Base-by-base conservation (phyloP, 1,284 basidiomycete genomes). In the Puccinia polysora region DNA sequence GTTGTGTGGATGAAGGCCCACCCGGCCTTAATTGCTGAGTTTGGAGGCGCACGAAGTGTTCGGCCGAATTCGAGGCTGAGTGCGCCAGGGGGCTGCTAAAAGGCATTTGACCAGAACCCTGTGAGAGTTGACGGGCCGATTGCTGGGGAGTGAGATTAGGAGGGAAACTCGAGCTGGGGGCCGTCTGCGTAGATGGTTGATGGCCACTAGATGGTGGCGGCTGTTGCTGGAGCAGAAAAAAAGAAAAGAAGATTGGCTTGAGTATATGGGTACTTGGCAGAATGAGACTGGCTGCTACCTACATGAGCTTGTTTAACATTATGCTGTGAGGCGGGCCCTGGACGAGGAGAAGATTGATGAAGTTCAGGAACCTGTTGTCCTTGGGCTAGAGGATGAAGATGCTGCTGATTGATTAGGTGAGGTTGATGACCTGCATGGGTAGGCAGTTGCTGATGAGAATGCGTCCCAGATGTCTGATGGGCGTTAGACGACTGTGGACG, bases 81-180 rank as follows among this genome's bases (percentile, higher is more conserved):
- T 52, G 68, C 20, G 45, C 28, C 34, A 47, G 52, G 10, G 68
- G 68, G 55, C 68, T 70, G 18, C 68, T 70, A 32, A 62, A 70
- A 47, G 67, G 67, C 34, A 69, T 47, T 58, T 55, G 53, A 47
- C 34, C 43, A 40, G 14, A 34, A 36, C 45, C 43, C 30, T 59
- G 58, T 8, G 58, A 58, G 30, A 62, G 45, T 34, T 70, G 68
- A 2, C 68, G 38, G 12, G 68, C 28, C 20, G 52, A 58, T 38
- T 70, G 68, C 28, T 70, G 68, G 36, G 68, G 68, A 36, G 68
- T 70, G 28, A 70, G 56, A 34, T 43, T 25, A 10, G 55, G 34
- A 52, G 68, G 30, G 58, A 70, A 70, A 47, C 32, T 50, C 34
- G 68, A 50, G 23, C 50, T 58, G 23, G 40, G 56, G 8, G 20